A percentile compares a stretch with the other conserved stretches of the same genome.
These are phyloP conservation scores for Pyrrhoderma lamaoense DNA, from an alignment of 1,284 basidiomycete species.

Conservation along the genomic window DNA sequence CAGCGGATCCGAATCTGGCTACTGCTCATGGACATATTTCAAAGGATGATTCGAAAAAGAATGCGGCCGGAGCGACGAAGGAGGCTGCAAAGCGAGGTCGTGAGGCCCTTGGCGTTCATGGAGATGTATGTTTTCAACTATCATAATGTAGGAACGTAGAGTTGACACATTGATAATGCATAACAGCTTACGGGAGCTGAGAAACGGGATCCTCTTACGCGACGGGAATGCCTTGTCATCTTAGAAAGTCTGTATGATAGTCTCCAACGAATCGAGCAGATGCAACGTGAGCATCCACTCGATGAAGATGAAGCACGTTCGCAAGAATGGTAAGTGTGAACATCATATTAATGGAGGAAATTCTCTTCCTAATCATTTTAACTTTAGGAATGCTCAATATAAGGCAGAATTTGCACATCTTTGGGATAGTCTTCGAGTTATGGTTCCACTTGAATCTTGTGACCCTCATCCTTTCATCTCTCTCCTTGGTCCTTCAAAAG, in stretches of 20 bases:
- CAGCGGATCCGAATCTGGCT: conserved; percentile 44
- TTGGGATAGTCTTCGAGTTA: conserved; percentile 80
- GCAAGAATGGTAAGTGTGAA: conserved; percentile 42
- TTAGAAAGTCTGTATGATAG: conserved; percentile 86
- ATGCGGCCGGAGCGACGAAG: conserved; percentile 46
- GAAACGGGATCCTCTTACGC: conserved; percentile 65
- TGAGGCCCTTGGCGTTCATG: conserved; percentile 52
- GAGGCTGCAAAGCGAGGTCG: conserved; percentile 68
- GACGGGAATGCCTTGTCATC: conserved; percentile 71
- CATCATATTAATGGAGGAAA: conserved; percentile 3
- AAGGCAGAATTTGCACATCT: conserved; percentile 60
- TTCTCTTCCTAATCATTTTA: conserved; percentile 7
- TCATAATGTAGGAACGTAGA: background rate
- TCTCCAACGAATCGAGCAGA: conserved; percentile 81
- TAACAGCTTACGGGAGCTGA: conserved; percentile 47
- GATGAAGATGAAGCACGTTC: conserved; percentile 50
- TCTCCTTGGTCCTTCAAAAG: conserved; percentile 83
- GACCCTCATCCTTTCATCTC: conserved; percentile 97
- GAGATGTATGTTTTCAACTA: conserved; percentile 34
- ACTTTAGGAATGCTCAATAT: conserved; percentile 52
- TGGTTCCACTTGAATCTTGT: conserved; percentile 88
- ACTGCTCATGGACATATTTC: conserved; percentile 52
- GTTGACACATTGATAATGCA: background rate
- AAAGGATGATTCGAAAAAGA: conserved; percentile 40
- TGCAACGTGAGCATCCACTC: conserved; percentile 71